Percentiles rank a stretch among this genome's conserved stretches.
These are phyloP conservation scores for Tetrahymena elliotti DNA, from an alignment of 73 alveolate species.

Conservation along the genomic window DNA sequence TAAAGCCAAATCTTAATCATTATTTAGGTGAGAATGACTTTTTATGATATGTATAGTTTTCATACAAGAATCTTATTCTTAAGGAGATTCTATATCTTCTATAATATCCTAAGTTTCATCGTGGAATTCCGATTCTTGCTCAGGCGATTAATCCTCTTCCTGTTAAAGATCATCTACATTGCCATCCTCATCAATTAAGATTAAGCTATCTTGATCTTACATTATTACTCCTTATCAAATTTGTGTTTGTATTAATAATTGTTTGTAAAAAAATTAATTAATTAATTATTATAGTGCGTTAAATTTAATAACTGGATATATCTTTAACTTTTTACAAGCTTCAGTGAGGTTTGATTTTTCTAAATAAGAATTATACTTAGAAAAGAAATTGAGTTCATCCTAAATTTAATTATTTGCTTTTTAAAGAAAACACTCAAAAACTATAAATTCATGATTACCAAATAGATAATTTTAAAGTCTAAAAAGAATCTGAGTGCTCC, in stretches of 20 bases:
- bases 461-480: neutral
- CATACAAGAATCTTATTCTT: neutral
- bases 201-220: neutral
- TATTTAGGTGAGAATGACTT: neutral
- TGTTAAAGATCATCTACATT: neutral
- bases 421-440: neutral
- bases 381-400: neutral
- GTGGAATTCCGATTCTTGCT: neutral
- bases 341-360: neutral
- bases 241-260: neutral
- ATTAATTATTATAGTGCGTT: neutral
- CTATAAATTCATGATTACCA: neutral
- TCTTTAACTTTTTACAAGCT: neutral
- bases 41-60: neutral
- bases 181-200: neutral
- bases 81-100: neutral
- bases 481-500: neutral
- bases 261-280: neutral
- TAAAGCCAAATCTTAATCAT: neutral
- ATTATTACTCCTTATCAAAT: neutral
- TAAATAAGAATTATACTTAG: neutral
- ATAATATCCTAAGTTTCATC: neutral
- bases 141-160: neutral
- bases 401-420: no score
- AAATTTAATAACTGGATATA: neutral